Base-by-base conservation (phyloP, 306 rosid species). In the Prunus padus region DNA sequence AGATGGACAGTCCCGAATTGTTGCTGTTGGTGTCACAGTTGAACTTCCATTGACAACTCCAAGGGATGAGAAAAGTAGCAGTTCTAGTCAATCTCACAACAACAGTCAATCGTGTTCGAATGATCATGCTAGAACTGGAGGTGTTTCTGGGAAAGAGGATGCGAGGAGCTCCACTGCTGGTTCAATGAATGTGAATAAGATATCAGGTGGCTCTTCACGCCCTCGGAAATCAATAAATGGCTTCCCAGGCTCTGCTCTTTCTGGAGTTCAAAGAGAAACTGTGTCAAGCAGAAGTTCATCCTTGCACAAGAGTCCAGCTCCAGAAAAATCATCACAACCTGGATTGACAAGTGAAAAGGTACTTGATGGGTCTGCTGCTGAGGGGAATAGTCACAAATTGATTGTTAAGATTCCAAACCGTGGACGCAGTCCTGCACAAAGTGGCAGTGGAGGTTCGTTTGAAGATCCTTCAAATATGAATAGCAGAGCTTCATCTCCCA, bases 81-180 rank as follows among this genome's bases (percentile, higher is more conserved):
- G 97, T 73, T 93, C 98, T 72, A 91, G 98, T 84, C 97, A 89
- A 78, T 91, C 98, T 63, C 95, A 93, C 67, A 92, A 88, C 82
- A 93, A 91, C 77, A 91, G 98, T 79, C 86, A 88, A 67, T 91
- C 98, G 55, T 91, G 89, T 86, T 92, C 93, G 13, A 91, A 86
- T 73, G 98, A 93, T 50, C 93, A 88, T 69, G 85, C 87, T 19
- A 91, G 84, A 82, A 74, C 88, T 67, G 82, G 81, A 65, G 96
- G 90, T 42, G 72, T 84, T 66, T 71, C 69, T 13, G 85, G 85
- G 69, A 86, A 79, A 85, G 98, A 93, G 76, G 98, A 93, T 80
- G 87, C 97, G 1, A 91, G 85, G 86, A 89, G 95, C 89, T 91
- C 98, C 60, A 87, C 91, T 74, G 87, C 92, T 30, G 89, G 83